Conservation (phyloP, 139 green algal genomes). For the Chlamydomonas eustigma region DNA sequence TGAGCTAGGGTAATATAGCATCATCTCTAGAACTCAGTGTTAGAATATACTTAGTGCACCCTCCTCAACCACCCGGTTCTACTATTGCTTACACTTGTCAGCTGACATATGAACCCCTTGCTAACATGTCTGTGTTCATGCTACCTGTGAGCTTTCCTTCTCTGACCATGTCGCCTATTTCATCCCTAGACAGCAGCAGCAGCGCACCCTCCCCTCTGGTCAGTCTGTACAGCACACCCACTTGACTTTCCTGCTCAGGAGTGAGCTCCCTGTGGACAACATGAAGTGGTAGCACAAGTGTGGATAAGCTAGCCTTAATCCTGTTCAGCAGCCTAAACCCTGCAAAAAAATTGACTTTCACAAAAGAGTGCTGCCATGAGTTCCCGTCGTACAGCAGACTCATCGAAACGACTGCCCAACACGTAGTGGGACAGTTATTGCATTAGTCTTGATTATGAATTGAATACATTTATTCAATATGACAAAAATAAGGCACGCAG, state of each 20-base stretch:
- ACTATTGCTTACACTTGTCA: neutral
- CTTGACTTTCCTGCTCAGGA: neutral
- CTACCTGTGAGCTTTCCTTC: neutral
- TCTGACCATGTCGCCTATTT: neutral
- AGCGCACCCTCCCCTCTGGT: neutral
- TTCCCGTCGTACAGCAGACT: neutral
- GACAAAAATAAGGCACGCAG: neutral
- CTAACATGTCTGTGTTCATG: neutral
- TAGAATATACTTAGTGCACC: too few relatives aligned
- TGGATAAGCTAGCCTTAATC: neutral
- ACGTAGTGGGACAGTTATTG: neutral
- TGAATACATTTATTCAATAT: neutral
- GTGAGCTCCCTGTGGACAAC: neutral
- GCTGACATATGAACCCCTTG: neutral
- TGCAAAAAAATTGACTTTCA: neutral
- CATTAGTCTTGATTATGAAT: neutral
- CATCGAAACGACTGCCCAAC: neutral
- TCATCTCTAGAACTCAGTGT: too few relatives aligned
- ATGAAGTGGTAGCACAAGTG: neutral
- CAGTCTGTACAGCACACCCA: neutral
- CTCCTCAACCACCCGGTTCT: neutral
- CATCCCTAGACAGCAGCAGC: neutral
- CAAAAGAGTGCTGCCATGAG: neutral
- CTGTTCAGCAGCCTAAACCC: neutral
- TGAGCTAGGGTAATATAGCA: neutral